A percentile compares a stretch with the other conserved stretches of the same genome.
These are phyloP conservation scores for Arxiozyma slooffiae DNA, from an alignment of 1,139 yeast species.

Conservation along the genomic window DNA sequence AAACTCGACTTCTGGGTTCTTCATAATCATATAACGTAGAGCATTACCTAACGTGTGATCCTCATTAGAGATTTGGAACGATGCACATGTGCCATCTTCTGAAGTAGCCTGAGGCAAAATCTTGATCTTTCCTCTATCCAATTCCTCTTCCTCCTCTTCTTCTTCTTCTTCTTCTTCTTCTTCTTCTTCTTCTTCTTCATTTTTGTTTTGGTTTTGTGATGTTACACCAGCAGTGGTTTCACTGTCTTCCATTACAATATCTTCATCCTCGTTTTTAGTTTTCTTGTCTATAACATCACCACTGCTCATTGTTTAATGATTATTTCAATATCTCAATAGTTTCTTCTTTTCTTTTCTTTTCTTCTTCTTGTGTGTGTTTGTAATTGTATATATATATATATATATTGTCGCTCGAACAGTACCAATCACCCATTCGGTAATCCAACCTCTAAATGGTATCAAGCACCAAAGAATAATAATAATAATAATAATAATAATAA, in stretches of 20 bases:
- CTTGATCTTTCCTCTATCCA: slow-evolving; percentile 35
- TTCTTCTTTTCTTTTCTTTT: background rate
- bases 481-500: no score
- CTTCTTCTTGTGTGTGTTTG: no score
- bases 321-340: background rate
- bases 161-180: slow-evolving; percentile 21
- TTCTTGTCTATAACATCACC: slow-evolving; percentile 5
- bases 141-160: slow-evolving; percentile 30
- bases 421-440: no score
- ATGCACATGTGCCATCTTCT: slow-evolving; percentile 90
- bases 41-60: slow-evolving; percentile 96
- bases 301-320: slow-evolving; percentile 1
- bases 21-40: slow-evolving; percentile 86
- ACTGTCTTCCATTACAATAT: slow-evolving; percentile 11
- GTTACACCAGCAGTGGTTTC: slow-evolving; percentile 2
- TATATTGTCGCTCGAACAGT: no score
- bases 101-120: slow-evolving; percentile 74
- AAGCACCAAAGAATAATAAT: no score
- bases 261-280: slow-evolving; percentile 7
- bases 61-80: slow-evolving; percentile 85
- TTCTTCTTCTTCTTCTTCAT: slow-evolving; percentile 4
- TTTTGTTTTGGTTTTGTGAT: background rate
- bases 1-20: slow-evolving; percentile 94
- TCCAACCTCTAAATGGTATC: no score
- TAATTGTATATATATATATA: no score